phyloP scores from a whole-genome alignment of 495 filamentous ascomycete species.

The Penicillium malachiteum region DNA sequence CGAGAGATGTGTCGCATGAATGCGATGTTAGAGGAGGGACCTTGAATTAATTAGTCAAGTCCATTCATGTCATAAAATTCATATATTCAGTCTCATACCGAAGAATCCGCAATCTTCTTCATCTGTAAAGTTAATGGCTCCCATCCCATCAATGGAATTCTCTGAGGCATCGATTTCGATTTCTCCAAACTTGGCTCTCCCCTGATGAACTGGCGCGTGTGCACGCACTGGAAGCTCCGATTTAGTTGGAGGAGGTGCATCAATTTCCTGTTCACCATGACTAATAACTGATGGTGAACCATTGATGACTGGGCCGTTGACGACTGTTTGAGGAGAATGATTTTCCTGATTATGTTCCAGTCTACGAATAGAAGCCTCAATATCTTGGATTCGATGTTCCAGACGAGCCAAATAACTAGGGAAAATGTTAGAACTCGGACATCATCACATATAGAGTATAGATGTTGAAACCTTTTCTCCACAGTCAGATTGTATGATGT shows the following conservation, averaged over 20 bases:
- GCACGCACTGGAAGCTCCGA: neutral
- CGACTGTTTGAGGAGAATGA: neutral
- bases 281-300: neutral
- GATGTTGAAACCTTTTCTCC: slow-evolving; percentile 7
- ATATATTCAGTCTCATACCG: slow-evolving; percentile 21
- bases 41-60: slow-evolving; percentile 12
- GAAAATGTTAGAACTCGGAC: neutral
- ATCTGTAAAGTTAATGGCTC: slow-evolving; percentile 39
- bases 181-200: slow-evolving; percentile 8
- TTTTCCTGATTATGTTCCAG: neutral
- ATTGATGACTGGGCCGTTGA: neutral
- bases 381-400: slow-evolving; percentile 1
- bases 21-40: slow-evolving; percentile 49
- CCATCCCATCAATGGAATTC: slow-evolving; percentile 44
- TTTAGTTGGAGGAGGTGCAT: neutral
- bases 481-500: slow-evolving; percentile 11
- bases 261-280: neutral
- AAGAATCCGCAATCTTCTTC: slow-evolving; percentile 50
- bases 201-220: neutral
- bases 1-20: slow-evolving; percentile 39
- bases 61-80: neutral
- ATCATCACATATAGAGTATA: too few relatives aligned
- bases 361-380: slow-evolving; percentile 1
- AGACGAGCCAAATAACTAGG: slow-evolving; percentile 4
- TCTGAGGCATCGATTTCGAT: slow-evolving; percentile 22